Percentiles rank a stretch among this genome's conserved stretches.
phyloP scores from a whole-genome alignment of 2,329 filamentous ascomycete species.

The Penicillium hordei region DNA sequence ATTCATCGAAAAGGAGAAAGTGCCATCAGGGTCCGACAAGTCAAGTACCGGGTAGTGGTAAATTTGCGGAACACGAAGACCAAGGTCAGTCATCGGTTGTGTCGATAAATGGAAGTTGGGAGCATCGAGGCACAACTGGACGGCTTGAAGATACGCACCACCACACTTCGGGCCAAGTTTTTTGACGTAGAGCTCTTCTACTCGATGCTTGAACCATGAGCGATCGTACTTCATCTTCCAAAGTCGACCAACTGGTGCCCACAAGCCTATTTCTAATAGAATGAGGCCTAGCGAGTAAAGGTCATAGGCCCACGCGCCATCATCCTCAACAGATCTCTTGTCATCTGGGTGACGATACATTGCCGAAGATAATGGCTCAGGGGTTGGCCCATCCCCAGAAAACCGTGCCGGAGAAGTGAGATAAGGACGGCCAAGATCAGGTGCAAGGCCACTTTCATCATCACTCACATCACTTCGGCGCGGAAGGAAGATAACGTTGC shows the following conservation, averaged over 20 bases:
- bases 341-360: constrained; percentile 62
- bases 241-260: constrained; percentile 61
- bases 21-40: constrained; percentile 41
- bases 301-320: constrained; percentile 50
- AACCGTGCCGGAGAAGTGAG: constrained; percentile 62
- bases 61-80: constrained; percentile 42
- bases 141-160: constrained; percentile 62
- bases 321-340: constrained; percentile 40
- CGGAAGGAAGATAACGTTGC: constrained; percentile 60
- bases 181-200: constrained; percentile 63
- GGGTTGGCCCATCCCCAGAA: constrained; percentile 50
- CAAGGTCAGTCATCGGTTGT: constrained; percentile 43
- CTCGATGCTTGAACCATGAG: constrained; percentile 60
- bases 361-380: constrained; percentile 50
- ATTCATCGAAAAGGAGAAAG: constrained; percentile 46
- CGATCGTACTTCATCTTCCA: constrained; percentile 66
- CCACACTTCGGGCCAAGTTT: constrained; percentile 64
- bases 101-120: constrained; percentile 52
- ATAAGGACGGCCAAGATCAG: constrained; percentile 56
- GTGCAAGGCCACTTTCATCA: constrained; percentile 38
- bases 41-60: constrained; percentile 47
- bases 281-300: constrained; percentile 63
- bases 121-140: constrained; percentile 61
- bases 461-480: constrained; percentile 34
- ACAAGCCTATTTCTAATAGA: constrained; percentile 63